A percentile compares a stretch with the other conserved stretches of the same genome.
These are phyloP conservation scores for Yamadazyma kitorensis DNA, from an alignment of 805 yeast species.

Conservation along the genomic window DNA sequence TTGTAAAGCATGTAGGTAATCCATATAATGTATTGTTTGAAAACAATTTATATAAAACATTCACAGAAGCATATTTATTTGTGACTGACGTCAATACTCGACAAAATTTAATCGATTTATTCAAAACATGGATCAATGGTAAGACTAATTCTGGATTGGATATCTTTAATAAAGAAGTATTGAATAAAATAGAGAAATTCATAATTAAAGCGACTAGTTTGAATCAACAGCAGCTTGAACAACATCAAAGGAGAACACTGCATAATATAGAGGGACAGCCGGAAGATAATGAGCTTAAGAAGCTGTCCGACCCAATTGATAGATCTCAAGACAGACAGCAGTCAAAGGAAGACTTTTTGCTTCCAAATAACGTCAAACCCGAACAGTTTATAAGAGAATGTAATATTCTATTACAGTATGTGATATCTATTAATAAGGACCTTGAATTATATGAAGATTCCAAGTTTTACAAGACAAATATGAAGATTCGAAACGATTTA, in stretches of 20 bases:
- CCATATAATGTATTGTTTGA: constrained; percentile 41
- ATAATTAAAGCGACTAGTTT: constrained; percentile 36
- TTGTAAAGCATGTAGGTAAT: constrained; percentile 41
- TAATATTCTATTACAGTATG: constrained; percentile 31
- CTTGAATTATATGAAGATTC: constrained; percentile 18
- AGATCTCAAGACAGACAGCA: constrained; percentile 2
- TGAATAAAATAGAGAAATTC: constrained; percentile 35
- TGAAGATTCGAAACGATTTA: constrained; percentile 24
- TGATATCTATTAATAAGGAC: constrained; percentile 28
- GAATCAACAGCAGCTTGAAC: not conserved
- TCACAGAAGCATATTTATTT: constrained; percentile 37
- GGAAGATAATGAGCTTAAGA: constrained; percentile 2
- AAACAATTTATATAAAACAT: constrained; percentile 28
- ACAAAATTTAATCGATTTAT: constrained; percentile 37
- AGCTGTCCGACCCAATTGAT: not conserved
- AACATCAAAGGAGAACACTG: not conserved
- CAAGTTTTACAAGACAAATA: constrained; percentile 13
- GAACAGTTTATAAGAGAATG: constrained; percentile 37
- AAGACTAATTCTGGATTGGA: constrained; percentile 33
- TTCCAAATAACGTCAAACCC: constrained; percentile 18
- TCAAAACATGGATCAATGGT: constrained; percentile 39
- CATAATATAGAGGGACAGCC: not conserved
- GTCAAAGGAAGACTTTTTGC: constrained; percentile 8
- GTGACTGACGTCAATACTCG: constrained; percentile 40
- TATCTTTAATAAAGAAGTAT: constrained; percentile 27